Conservation (phyloP, 805 yeast species). For the Candida piceae region DNA sequence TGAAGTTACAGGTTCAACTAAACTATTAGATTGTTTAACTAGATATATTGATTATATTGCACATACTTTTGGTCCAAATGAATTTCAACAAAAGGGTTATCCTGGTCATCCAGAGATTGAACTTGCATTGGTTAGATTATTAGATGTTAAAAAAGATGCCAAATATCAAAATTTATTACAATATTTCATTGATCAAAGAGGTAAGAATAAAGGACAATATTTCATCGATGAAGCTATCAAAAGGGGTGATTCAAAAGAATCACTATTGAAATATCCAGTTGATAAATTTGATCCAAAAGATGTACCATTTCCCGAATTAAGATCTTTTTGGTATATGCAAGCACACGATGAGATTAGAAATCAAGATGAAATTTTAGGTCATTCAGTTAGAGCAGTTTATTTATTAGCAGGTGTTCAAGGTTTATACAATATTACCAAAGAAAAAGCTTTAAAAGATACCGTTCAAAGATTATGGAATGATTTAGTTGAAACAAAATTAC, state of each 20-base stretch:
- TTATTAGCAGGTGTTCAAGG: conserved; percentile 21
- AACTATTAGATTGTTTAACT: conserved; percentile 14
- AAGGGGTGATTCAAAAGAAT: conserved; percentile 9
- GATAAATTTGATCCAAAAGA: conserved; percentile 5
- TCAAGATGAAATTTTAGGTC: conserved; percentile 18
- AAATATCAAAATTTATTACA: conserved; percentile 16
- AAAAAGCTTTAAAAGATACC: conserved; percentile 9
- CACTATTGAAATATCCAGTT: conserved; percentile 11
- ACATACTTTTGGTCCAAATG: conserved; percentile 17
- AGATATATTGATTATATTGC: conserved; percentile 19
- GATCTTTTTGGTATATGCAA: conserved; percentile 21
- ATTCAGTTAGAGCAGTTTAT: conserved; percentile 22
- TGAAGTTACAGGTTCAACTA: conserved; percentile 13
- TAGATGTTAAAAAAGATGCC: conserved; percentile 13
- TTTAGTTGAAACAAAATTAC: conserved; percentile 20
- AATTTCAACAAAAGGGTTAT: conserved; percentile 18
- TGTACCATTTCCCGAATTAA: conserved; percentile 11
- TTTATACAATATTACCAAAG: conserved; percentile 15
- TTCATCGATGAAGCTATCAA: conserved; percentile 14
- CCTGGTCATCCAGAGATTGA: conserved; percentile 28
- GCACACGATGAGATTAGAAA: conserved; percentile 20
- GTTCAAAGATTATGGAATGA: conserved; percentile 16
- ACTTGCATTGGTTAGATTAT: conserved; percentile 20
- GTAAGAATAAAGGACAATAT: conserved; percentile 17
- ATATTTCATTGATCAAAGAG: conserved; percentile 22